Evolutionary conservation across 257 asterid species (phyloP), one percentile per base, ranked within the genome.

Genomic region (Solanum paucissectum): DNA sequence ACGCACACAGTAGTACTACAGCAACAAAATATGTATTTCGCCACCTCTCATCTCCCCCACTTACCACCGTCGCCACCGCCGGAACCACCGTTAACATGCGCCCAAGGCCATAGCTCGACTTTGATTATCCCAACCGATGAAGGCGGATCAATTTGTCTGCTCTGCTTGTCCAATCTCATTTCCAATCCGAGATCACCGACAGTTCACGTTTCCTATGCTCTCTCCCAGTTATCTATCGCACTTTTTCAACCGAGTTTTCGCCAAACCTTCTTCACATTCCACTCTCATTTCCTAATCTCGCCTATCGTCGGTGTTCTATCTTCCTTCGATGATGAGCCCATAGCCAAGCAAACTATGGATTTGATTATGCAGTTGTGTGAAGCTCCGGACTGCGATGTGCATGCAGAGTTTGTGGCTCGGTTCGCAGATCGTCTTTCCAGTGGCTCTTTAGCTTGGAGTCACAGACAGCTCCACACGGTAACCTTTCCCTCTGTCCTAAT

Each of bases 81-180:
- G 12, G 75, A 76, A 52, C 91, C 87, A 33, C 92, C 87, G 81
- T 69, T 85, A 83, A 91, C 91, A 55, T 97, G 99, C 87, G 86
- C 87, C 27, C 92, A 91, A 85, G 98, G 98, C 88, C 99, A 97
- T 91, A 92, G 96, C 83, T 89, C 96, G 84, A 89, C 91, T n/a
- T 90, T 95, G 49, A 88, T 91, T 90, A 93, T 97, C 86, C 88
- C 90, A 6, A 95, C 98, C 29, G 88, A 84, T 42, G 95, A 95
- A 90, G 99, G 99, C 49, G 99, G 98, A 69, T 90, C 93, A 10
- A 94, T 97, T 83, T 97, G 99, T 90, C 95, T 97, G 27, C 90
- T 95, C 88, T 97, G 99, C 89, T 93, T 97, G 87, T 93, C 98
- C 12, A 92, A 92, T 89, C 98, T 97, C 83, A 93, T 97, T 69